Conservation (phyloP, 2,329 filamentous ascomycete genomes). For the Botryotinia globosa region DNA sequence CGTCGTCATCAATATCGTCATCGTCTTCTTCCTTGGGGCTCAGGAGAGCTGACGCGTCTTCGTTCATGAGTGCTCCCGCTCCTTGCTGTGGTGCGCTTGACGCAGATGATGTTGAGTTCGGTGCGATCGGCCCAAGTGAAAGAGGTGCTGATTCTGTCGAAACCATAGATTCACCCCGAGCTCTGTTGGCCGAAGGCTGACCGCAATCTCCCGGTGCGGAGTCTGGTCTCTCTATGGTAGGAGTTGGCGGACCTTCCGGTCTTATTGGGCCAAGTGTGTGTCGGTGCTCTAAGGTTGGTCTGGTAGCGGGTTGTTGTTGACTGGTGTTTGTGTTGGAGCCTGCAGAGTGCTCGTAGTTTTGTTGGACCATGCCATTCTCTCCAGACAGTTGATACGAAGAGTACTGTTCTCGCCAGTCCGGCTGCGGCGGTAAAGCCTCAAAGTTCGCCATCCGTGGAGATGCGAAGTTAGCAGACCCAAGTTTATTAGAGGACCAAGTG, state of each 20-base stretch:
- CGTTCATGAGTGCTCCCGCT: constrained; percentile 40
- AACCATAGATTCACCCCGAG: constrained; percentile 43
- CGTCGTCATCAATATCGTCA: constrained; percentile 48
- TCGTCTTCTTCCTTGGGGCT: constrained; percentile 38
- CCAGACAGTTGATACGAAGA: constrained; percentile 35
- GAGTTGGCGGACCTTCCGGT: constrained; percentile 29
- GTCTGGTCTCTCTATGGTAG: constrained; percentile 35
- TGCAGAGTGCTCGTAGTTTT: constrained; percentile 33
- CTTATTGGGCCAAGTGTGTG: constrained; percentile 34
- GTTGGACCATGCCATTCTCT: constrained; percentile 34
- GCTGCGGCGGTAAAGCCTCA: constrained; percentile 38
- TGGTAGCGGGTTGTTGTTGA: constrained; percentile 26
- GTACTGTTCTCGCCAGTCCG: constrained; percentile 41
- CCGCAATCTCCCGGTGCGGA: constrained; percentile 35
- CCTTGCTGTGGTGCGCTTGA: constrained; percentile 39
- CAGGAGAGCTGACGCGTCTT: constrained; percentile 47
- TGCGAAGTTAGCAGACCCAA: constrained; percentile 37
- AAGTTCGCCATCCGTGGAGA: constrained; percentile 42
- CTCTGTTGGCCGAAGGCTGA: constrained; percentile 35
- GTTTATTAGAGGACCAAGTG: constrained; percentile 41
- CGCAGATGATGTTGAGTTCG: constrained; percentile 44
- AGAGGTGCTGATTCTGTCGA: constrained; percentile 43
- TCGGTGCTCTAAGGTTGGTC: constrained; percentile 36
- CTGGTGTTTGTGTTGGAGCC: constrained; percentile 31
- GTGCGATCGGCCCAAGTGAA: constrained; percentile 40